phyloP scores from a whole-genome alignment of 345 rosid genomes.

The Aethionema arabicum region DNA sequence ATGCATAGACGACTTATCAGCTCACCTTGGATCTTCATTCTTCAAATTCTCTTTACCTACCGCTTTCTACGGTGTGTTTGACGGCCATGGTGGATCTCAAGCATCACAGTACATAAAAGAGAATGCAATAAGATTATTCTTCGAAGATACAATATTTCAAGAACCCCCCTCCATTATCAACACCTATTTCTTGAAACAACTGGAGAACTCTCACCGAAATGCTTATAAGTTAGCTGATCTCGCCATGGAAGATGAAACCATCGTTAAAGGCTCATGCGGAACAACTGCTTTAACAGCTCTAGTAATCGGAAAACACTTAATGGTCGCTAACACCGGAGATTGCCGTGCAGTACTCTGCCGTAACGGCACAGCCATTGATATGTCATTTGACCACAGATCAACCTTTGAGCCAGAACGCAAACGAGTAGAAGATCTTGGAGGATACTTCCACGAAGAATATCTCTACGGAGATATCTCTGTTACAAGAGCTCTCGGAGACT shows the following conservation, averaged over 20 bases:
- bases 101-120: conserved; percentile 78
- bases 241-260: conserved; percentile 56
- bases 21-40: conserved; percentile 47
- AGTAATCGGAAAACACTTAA: conserved; percentile 68
- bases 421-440: conserved; percentile 68
- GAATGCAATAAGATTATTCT: conserved; percentile 73
- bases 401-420: conserved; percentile 51
- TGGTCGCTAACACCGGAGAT: conserved; percentile 93
- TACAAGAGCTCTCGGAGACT: conserved; percentile 81
- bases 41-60: conserved; percentile 40
- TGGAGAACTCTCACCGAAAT: conserved; percentile 59
- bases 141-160: conserved; percentile 72
- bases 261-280: conserved; percentile 59
- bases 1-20: conserved; percentile 67
- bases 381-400: conserved; percentile 83
- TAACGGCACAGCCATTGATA: conserved; percentile 57
- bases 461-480: conserved; percentile 68
- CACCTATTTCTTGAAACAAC: conserved; percentile 35
- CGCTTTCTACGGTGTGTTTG: conserved; percentile 85
- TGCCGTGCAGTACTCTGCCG: conserved; percentile 84
- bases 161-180: conserved; percentile 7
- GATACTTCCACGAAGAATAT: conserved; percentile 61
- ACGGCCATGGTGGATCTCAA: conserved; percentile 83
- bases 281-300: conserved; percentile 89
- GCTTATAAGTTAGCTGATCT: conserved; percentile 72